A percentile compares a stretch with the other conserved stretches of the same genome.
Evolutionary conservation across 116 monocot genomes (phyloP).

Genomic region (Dioscorea cayenensis): DNA sequence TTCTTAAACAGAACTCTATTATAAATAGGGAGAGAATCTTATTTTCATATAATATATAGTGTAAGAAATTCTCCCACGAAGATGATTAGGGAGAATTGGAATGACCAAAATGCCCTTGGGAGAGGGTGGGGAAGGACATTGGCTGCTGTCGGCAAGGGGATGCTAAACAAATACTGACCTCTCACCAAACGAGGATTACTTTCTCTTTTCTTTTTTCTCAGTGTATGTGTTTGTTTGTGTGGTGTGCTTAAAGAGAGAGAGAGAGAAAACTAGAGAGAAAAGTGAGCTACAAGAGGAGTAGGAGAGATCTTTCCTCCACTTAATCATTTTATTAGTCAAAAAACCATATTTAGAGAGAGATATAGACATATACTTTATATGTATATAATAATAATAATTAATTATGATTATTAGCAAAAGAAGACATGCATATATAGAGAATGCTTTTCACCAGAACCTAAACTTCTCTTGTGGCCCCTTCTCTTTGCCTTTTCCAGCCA

Average conservation of each 20-base stretch:
- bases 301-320: background rate
- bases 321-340: background rate
- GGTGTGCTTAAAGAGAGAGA: background rate
- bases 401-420: constrained; percentile 1
- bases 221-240: background rate
- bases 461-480: background rate
- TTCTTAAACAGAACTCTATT: too few species aligned
- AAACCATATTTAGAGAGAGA: background rate
- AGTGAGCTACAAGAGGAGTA: background rate
- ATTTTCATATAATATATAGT: too few species aligned
- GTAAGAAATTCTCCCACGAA: too few species aligned
- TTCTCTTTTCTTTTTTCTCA: constrained; percentile 1
- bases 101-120: background rate
- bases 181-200: constrained; percentile 15
- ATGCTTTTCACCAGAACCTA: background rate
- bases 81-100: background rate
- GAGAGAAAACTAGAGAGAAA: too few species aligned
- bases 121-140: background rate
- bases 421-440: background rate
- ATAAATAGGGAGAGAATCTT: too few species aligned
- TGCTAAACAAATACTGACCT: constrained; percentile 11
- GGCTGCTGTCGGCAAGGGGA: constrained; percentile 17
- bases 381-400: too few species aligned
- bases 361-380: too few species aligned
- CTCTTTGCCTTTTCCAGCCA: constrained; percentile 4